phyloP scores from a whole-genome alignment of 208 protist genomes.

The Balamuthia mandrillaris region DNA sequence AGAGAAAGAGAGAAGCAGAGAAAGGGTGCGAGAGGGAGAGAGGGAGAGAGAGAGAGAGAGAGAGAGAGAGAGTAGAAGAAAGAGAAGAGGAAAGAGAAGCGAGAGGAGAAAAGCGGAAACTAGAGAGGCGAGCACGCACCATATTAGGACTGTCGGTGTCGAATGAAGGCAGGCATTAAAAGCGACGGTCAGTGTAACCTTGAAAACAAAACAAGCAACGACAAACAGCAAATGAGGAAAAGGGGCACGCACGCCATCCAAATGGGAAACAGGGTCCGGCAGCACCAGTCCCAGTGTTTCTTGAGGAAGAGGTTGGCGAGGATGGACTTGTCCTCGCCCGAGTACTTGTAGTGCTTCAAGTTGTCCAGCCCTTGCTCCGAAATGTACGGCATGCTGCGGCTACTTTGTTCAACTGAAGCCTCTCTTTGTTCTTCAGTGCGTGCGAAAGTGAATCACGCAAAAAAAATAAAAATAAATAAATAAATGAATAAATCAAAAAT shows the following conservation, averaged over 20 bases:
- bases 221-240: background rate
- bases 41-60: background rate
- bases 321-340: conserved; percentile 29
- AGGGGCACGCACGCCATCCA: conserved; percentile 39
- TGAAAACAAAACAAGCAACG: background rate
- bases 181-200: background rate
- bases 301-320: conserved; percentile 39
- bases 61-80: background rate
- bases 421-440: too few species aligned
- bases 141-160: background rate
- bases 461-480: too few species aligned
- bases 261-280: background rate
- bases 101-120: background rate
- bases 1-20: too few species aligned
- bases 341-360: conserved; percentile 28
- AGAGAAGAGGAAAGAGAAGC: background rate
- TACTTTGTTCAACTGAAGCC: too few species aligned
- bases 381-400: too few species aligned
- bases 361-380: conserved; percentile 18
- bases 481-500: too few species aligned
- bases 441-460: too few species aligned
- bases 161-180: background rate
- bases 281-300: conserved; percentile 39
- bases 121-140: background rate
- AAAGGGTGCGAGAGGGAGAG: background rate